These are phyloP conservation scores for Sclerotinia nivalis DNA, from an alignment of 2,329 filamentous ascomycete genomes.

Conservation along the genomic window DNA sequence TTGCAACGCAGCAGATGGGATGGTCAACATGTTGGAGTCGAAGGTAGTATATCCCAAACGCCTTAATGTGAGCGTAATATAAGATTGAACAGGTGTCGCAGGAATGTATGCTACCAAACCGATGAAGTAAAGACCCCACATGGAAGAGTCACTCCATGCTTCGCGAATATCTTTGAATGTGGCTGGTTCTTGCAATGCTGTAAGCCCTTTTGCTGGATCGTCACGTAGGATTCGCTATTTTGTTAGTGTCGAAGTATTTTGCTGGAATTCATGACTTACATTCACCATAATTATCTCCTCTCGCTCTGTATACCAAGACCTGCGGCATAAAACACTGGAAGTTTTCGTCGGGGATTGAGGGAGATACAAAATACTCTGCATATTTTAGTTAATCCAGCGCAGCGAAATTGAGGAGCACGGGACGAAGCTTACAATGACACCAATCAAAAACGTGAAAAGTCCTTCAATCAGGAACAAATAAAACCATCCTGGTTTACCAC, in stretches of 20 bases:
- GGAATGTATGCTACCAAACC: constrained; percentile 41
- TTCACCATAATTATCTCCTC: constrained; percentile 66
- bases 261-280: not conserved
- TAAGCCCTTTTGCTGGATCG: constrained; percentile 50
- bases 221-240: constrained; percentile 53
- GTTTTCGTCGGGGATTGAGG: constrained; percentile 14
- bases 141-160: constrained; percentile 52
- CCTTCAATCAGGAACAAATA: constrained; percentile 52
- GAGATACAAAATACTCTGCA: constrained; percentile 12
- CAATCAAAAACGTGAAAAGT: constrained; percentile 30
- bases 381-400: not conserved
- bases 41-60: constrained; percentile 42
- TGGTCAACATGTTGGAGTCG: constrained; percentile 48
- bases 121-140: constrained; percentile 52
- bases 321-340: not conserved
- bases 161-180: constrained; percentile 49
- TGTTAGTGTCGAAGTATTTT: not conserved
- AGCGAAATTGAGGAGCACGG: not conserved
- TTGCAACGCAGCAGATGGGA: constrained; percentile 48
- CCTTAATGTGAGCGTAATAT: constrained; percentile 35
- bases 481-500: constrained; percentile 57
- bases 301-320: constrained; percentile 57
- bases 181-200: constrained; percentile 54
- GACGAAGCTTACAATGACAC: constrained; percentile 15
- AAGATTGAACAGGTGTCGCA: constrained; percentile 28